Conservation (phyloP, 306 rosid genomes). For the Sindora glabra region DNA sequence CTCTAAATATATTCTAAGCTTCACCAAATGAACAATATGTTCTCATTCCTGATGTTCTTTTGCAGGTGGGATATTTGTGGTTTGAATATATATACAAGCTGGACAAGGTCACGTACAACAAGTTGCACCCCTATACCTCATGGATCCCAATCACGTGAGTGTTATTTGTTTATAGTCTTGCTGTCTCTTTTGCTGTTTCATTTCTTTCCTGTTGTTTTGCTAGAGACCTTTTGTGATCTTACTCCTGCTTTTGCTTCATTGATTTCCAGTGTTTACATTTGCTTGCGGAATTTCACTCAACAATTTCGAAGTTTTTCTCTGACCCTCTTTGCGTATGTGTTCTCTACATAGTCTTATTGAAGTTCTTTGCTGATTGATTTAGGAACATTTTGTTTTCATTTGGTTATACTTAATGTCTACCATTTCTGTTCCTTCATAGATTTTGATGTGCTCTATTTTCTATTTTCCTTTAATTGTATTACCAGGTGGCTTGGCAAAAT, state of each 20-base stretch:
- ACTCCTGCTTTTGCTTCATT: neutral
- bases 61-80: conserved; percentile 93
- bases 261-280: conserved; percentile 78
- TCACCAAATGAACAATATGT: conserved; percentile 7
- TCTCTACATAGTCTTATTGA: conserved; percentile 14
- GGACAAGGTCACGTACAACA: conserved; percentile 91
- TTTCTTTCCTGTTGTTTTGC: neutral
- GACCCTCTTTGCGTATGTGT: conserved; percentile 85
- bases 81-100: conserved; percentile 87
- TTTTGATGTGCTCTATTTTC: neutral
- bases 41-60: conserved; percentile 13
- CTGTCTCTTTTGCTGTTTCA: neutral
- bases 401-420: conserved; percentile 1
- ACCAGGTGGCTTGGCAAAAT: conserved; percentile 97
- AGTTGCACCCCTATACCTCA: conserved; percentile 92
- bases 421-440: conserved; percentile 4
- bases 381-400: neutral
- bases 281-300: conserved; percentile 90
- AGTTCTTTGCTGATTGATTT: conserved; percentile 6
- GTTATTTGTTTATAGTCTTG: neutral
- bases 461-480: conserved; percentile 2
- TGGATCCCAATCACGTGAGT: conserved; percentile 98
- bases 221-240: conserved; percentile 6
- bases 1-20: conserved; percentile 10
- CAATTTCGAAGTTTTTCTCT: conserved; percentile 72